A percentile compares a stretch with the other conserved stretches of the same genome.
Evolutionary conservation across 2,329 filamentous ascomycete species (phyloP).

Genomic region (Fusarium piperis): DNA sequence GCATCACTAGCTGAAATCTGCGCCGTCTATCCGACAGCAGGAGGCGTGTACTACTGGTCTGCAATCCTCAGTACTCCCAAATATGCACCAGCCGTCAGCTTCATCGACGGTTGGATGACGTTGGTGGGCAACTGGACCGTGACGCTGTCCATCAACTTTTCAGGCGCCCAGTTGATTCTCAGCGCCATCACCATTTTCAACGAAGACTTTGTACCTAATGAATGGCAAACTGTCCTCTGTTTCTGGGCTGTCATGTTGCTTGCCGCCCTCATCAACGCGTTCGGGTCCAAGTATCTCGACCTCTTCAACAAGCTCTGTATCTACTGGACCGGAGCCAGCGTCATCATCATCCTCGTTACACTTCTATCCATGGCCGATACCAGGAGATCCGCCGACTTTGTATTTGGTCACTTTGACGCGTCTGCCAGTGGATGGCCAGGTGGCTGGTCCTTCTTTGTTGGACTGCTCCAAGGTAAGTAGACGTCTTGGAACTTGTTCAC

Average conservation of each 20-base stretch:
- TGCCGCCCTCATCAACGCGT: slow-evolving; percentile 73
- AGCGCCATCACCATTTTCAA: slow-evolving; percentile 72
- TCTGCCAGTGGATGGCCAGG: slow-evolving; percentile 73
- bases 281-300: slow-evolving; percentile 66
- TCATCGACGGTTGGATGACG: slow-evolving; percentile 78
- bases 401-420: slow-evolving; percentile 76
- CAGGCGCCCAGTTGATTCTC: slow-evolving; percentile 74
- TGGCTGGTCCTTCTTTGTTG: slow-evolving; percentile 67
- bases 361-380: slow-evolving; percentile 71
- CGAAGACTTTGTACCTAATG: slow-evolving; percentile 64
- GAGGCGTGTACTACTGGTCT: slow-evolving; percentile 78
- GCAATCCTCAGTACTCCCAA: slow-evolving; percentile 69
- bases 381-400: slow-evolving; percentile 70
- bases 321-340: slow-evolving; percentile 75
- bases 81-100: slow-evolving; percentile 72
- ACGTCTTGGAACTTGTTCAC: background rate
- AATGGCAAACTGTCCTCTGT: slow-evolving; percentile 79
- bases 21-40: slow-evolving; percentile 68
- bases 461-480: slow-evolving; percentile 58
- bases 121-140: slow-evolving; percentile 76
- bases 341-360: slow-evolving; percentile 75
- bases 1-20: slow-evolving; percentile 77
- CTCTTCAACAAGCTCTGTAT: slow-evolving; percentile 76
- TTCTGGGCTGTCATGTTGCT: slow-evolving; percentile 72
- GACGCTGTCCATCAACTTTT: slow-evolving; percentile 73